These are phyloP conservation scores for Lachancea dasiensis DNA, from an alignment of 805 yeast species.

Conservation along the genomic window DNA sequence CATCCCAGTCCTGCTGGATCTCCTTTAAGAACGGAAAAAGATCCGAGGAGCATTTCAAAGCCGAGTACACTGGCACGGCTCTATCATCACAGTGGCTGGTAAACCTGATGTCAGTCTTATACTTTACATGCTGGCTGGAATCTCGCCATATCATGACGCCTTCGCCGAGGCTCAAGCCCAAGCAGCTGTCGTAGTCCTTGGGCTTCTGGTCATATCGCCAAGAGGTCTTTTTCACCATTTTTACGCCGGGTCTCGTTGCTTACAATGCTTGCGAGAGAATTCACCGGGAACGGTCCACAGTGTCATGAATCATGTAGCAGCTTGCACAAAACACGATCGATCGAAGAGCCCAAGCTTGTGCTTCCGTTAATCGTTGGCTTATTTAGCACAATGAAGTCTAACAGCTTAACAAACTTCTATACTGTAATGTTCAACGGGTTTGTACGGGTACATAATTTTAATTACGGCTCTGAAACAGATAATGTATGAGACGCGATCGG, in stretches of 20 bases:
- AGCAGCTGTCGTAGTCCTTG: constrained; percentile 30
- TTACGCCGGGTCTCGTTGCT: neutral
- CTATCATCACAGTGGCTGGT: constrained; percentile 31
- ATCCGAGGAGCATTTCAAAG: constrained; percentile 27
- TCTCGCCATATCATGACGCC: constrained; percentile 31
- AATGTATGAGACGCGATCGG: no score
- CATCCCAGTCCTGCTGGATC: constrained; percentile 44
- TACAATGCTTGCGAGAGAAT: no score
- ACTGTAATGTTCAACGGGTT: no score
- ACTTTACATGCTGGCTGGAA: constrained; percentile 12
- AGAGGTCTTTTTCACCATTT: constrained; percentile 4
- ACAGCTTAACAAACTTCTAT: no score
- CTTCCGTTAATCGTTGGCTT: no score
- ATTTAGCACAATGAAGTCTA: no score
- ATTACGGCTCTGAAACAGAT: no score
- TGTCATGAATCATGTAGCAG: no score
- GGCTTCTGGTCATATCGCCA: constrained; percentile 7
- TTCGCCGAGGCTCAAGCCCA: constrained; percentile 22
- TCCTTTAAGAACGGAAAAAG: constrained; percentile 37
- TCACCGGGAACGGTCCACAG: no score
- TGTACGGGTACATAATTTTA: no score
- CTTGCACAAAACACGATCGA: no score
- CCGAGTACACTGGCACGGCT: constrained; percentile 34
- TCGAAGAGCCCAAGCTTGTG: no score
- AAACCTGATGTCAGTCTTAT: constrained; percentile 22